phyloP scores from a whole-genome alignment of 2,329 filamentous ascomycete genomes.

The Onygenales sp. region DNA sequence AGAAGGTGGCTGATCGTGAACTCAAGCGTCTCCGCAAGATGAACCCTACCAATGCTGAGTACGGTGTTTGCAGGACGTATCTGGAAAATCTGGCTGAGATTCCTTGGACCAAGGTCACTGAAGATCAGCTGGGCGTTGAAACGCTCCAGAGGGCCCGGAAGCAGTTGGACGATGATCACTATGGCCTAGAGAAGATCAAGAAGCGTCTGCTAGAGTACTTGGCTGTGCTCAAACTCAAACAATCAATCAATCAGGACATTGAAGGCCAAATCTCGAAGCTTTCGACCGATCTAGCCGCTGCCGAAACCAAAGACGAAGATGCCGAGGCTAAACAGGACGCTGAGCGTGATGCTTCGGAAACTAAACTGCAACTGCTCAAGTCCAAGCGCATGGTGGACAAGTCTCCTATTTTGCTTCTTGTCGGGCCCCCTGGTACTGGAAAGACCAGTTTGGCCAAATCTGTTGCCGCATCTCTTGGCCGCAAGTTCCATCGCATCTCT shows the following conservation, averaged over 20 bases:
- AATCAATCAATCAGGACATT: conserved; percentile 74
- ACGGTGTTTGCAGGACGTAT: conserved; percentile 87
- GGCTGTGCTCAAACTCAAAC: conserved; percentile 91
- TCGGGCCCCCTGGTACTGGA: conserved; percentile 86
- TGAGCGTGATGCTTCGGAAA: conserved; percentile 37
- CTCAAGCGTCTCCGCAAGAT: conserved; percentile 84
- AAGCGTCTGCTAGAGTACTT: conserved; percentile 91
- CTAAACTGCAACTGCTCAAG: conserved; percentile 66
- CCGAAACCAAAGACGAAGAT: conserved; percentile 49
- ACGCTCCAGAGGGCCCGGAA: conserved; percentile 72
- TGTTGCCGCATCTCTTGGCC: conserved; percentile 79
- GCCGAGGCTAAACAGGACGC: conserved; percentile 40
- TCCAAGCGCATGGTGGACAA: conserved; percentile 84
- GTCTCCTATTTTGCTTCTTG: conserved; percentile 86
- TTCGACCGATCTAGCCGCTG: conserved; percentile 34
- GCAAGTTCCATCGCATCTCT: conserved; percentile 95
- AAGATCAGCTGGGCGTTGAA: conserved; percentile 73
- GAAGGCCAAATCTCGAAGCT: conserved; percentile 61
- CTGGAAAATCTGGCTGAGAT: conserved; percentile 90
- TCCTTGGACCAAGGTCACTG: conserved; percentile 76
- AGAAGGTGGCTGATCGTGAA: conserved; percentile 85
- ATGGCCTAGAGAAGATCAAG: conserved; percentile 94
- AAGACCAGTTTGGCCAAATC: conserved; percentile 95
- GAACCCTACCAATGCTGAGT: conserved; percentile 92
- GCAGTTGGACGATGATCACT: conserved; percentile 92